These are phyloP conservation scores for Colletotrichum endophyticum DNA, from an alignment of 2,329 filamentous ascomycete species.

Conservation along the genomic window DNA sequence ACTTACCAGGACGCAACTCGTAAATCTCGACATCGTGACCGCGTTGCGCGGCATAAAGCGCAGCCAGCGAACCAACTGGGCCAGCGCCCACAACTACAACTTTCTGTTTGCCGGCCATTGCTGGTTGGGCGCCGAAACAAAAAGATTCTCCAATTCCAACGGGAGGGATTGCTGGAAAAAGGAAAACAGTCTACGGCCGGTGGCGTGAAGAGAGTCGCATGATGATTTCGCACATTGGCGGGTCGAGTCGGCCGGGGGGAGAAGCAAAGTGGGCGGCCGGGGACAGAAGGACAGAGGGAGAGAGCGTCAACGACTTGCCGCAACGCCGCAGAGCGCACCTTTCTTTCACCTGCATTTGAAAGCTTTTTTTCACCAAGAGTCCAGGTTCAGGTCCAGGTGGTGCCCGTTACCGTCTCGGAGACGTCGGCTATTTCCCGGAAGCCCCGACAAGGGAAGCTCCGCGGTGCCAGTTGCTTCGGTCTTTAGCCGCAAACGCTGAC, in stretches of 20 bases:
- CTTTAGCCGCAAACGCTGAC: neutral
- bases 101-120: conserved; percentile 59
- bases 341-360: neutral
- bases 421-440: conserved; percentile 12
- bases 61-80: conserved; percentile 90
- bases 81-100: conserved; percentile 89
- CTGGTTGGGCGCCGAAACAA: neutral
- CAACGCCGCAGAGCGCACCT: neutral
- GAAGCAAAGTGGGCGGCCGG: neutral
- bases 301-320: conserved; percentile 9
- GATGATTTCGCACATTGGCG: conserved; percentile 1
- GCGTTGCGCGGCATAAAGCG: conserved; percentile 87
- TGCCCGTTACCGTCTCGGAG: neutral
- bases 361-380: neutral
- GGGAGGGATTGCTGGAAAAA: neutral
- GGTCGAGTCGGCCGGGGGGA: conserved; percentile 1
- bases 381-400: neutral
- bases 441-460: conserved; percentile 18
- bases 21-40: conserved; percentile 94
- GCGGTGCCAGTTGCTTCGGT: neutral
- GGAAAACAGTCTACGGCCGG: neutral
- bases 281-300: neutral
- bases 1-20: conserved; percentile 84
- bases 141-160: neutral
- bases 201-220: conserved; percentile 9